Evolutionary conservation across 768 basidiomycete genomes (phyloP).

Genomic region (Bullera alba): DNA sequence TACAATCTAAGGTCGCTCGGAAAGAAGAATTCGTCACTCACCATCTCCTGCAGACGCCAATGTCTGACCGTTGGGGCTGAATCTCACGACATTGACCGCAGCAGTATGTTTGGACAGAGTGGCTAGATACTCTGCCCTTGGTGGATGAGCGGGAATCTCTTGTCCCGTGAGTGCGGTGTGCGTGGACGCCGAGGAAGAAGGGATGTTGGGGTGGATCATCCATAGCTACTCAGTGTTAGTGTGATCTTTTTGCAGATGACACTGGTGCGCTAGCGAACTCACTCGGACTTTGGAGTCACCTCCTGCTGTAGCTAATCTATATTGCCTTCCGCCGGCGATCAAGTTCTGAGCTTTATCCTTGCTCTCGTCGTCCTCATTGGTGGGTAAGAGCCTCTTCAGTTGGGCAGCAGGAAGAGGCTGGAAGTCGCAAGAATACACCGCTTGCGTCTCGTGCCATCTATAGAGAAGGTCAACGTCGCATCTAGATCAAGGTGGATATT

Average conservation of each 20-base stretch:
- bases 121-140: constrained; percentile 93
- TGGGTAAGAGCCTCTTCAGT: constrained; percentile 46
- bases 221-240: constrained; percentile 54
- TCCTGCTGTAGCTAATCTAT: constrained; percentile 86
- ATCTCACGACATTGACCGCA: constrained; percentile 91
- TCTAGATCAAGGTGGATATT: background rate
- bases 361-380: constrained; percentile 17
- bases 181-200: constrained; percentile 52
- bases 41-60: constrained; percentile 98
- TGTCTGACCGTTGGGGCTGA: constrained; percentile 90
- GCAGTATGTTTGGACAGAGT: constrained; percentile 88
- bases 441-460: constrained; percentile 47
- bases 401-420: constrained; percentile 63
- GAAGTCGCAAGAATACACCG: constrained; percentile 87
- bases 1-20: too few species aligned
- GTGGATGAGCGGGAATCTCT: constrained; percentile 53
- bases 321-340: constrained; percentile 52
- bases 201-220: constrained; percentile 89
- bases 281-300: constrained; percentile 97
- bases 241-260: background rate
- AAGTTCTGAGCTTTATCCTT: constrained; percentile 12
- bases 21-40: constrained; percentile 47
- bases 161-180: constrained; percentile 29
- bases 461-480: background rate
- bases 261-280: constrained; percentile 46